Evolutionary conservation across 2,329 filamentous ascomycete species (phyloP).

Genomic region (Colletotrichum sp.): DNA sequence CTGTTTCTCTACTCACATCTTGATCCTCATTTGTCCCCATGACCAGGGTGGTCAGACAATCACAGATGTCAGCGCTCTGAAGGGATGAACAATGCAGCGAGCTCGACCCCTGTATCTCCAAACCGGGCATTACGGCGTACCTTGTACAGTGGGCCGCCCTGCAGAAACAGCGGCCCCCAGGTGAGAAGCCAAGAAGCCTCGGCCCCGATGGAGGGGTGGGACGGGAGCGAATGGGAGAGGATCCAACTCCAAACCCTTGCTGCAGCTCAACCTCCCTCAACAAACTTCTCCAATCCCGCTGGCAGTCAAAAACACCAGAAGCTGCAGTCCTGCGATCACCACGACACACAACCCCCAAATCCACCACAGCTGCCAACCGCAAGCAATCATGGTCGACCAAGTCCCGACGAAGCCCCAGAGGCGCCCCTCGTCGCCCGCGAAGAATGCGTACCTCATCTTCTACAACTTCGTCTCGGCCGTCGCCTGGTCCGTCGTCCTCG

Average conservation of each 20-base stretch:
- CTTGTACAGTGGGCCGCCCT: conserved; percentile 2
- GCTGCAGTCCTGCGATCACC: not conserved
- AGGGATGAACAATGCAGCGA: not conserved
- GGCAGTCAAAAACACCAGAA: not conserved
- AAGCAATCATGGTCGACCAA: conserved; percentile 19
- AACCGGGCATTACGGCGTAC: not conserved
- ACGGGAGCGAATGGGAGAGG: not conserved
- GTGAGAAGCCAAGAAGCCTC: not conserved
- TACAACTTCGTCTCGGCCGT: conserved; percentile 84
- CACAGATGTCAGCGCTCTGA: not conserved
- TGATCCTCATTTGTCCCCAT: not conserved
- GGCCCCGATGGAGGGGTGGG: conserved; percentile 1
- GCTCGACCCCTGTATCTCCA: not conserved
- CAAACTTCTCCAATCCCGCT: not conserved
- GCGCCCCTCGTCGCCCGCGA: conserved; percentile 46
- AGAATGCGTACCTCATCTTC: conserved; percentile 75
- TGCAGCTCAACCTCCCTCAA: conserved; percentile 22
- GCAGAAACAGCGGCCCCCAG: not conserved
- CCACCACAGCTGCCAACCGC: not conserved
- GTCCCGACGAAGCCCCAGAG: conserved; percentile 20
- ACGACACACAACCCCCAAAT: not conserved
- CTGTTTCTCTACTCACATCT: not conserved
- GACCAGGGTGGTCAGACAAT: not conserved
- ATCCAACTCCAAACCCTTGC: not conserved
- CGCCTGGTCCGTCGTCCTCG: conserved; percentile 80